Percentiles rank a stretch among this genome's conserved stretches.
Evolutionary conservation across 768 basidiomycete genomes (phyloP).

Genomic region (Suillus variegatus): DNA sequence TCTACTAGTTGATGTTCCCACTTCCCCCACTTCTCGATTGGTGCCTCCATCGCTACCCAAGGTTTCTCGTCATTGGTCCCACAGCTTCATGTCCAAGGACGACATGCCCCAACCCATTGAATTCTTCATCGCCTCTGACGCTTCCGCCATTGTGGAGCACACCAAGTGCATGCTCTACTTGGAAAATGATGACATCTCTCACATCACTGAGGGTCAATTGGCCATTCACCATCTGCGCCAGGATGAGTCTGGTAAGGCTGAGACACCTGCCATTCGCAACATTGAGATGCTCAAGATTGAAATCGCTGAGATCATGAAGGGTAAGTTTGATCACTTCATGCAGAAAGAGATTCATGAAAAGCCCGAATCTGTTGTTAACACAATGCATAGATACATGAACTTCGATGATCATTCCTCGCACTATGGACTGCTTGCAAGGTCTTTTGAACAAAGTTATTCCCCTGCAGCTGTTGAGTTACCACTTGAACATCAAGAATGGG

Average conservation of each 20-base stretch:
- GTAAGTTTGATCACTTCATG: conserved; percentile 99
- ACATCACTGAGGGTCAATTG: no score
- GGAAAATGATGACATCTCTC: no score
- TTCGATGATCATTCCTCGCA: conserved; percentile 92
- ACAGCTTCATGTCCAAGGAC: conserved; percentile 98
- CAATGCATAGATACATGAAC: conserved; percentile 99
- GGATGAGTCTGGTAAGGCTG: no score
- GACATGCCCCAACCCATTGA: conserved; percentile 98
- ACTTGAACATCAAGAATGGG: conserved; percentile 92
- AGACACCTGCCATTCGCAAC: conserved; percentile 70
- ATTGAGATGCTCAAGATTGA: conserved; percentile 99
- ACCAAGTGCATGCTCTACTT: no score
- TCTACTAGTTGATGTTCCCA: no score
- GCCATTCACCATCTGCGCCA: no score
- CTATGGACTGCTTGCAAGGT: conserved; percentile 94
- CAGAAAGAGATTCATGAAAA: conserved; percentile 99
- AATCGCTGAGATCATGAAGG: conserved; percentile 99
- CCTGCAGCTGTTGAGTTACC: conserved; percentile 93
- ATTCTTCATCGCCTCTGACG: conserved; percentile 99
- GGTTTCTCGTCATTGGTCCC: conserved; percentile 90
- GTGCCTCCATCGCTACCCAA: conserved; percentile 70
- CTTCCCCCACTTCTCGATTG: conserved; percentile 62
- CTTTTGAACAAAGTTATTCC: conserved; percentile 98
- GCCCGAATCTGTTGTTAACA: conserved; percentile 99
- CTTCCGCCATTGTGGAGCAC: conserved; percentile 95